A percentile compares a stretch with the other conserved stretches of the same genome.
Evolutionary conservation across 2,329 filamentous ascomycete species (phyloP).

Genomic region (Clonostachys rhizophaga): DNA sequence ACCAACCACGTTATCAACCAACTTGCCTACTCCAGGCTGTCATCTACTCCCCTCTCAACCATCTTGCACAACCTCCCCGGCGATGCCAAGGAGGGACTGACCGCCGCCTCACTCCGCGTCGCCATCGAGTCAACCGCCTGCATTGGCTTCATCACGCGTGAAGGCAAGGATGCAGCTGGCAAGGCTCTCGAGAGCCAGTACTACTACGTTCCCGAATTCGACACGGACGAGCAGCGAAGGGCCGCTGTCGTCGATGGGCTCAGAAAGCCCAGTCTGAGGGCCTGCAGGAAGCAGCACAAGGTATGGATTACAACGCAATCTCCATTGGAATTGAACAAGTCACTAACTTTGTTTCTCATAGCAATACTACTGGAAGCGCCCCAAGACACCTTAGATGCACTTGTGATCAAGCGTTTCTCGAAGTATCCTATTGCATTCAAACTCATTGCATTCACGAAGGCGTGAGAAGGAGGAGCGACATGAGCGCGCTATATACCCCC

Average conservation of each 20-base stretch:
- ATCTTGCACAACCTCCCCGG: conserved; percentile 82
- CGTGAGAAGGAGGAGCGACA: no score
- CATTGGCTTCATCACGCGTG: conserved; percentile 81
- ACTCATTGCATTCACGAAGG: neutral
- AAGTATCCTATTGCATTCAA: no score
- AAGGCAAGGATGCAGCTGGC: conserved; percentile 94
- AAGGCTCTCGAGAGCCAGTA: conserved; percentile 94
- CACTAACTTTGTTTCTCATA: conserved; percentile 14
- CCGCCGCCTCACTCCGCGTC: conserved; percentile 59
- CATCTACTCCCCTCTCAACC: conserved; percentile 84
- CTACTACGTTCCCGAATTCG: conserved; percentile 89
- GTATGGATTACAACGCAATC: conserved; percentile 42
- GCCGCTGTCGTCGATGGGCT: conserved; percentile 81
- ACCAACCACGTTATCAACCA: conserved; percentile 92
- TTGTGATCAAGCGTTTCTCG: no score
- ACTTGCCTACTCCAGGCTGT: conserved; percentile 87
- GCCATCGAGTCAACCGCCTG: conserved; percentile 72
- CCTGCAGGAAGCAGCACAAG: conserved; percentile 96
- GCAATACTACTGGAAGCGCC: conserved; percentile 70
- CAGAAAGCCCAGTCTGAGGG: conserved; percentile 82
- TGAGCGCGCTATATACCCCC: no score
- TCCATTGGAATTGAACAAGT: neutral
- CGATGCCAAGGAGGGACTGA: conserved; percentile 54
- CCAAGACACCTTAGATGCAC: conserved; percentile 45
- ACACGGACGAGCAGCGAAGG: conserved; percentile 72